These are phyloP conservation scores for Blastobotrys petasosporus DNA, from an alignment of 1,139 yeast genomes.

Conservation along the genomic window DNA sequence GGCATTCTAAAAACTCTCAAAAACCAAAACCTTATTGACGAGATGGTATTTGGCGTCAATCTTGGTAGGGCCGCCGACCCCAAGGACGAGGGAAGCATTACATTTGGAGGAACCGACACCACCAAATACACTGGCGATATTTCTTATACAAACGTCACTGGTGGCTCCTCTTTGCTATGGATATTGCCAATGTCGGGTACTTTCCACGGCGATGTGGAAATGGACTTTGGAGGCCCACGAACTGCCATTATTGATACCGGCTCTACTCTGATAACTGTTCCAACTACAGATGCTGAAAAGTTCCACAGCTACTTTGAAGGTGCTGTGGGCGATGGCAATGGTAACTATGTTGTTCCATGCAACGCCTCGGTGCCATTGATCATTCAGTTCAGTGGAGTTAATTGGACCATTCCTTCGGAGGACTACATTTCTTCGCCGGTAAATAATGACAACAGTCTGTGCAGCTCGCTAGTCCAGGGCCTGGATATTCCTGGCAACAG, in stretches of 20 bases:
- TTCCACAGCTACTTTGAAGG: slow-evolving; percentile 48
- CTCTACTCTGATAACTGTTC: slow-evolving; percentile 55
- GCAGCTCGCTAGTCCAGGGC: slow-evolving; percentile 66
- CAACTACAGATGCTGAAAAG: slow-evolving; percentile 49
- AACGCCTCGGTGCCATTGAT: slow-evolving; percentile 39
- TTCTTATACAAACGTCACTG: slow-evolving; percentile 38
- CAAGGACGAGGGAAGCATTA: slow-evolving; percentile 40
- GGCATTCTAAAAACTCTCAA: slow-evolving; percentile 39
- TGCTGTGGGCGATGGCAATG: slow-evolving; percentile 51
- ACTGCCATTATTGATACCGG: slow-evolving; percentile 59
- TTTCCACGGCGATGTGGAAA: slow-evolving; percentile 32
- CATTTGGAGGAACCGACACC: slow-evolving; percentile 41
- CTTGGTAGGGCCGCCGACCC: slow-evolving; percentile 37
- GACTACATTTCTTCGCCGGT: slow-evolving; percentile 48
- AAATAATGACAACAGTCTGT: slow-evolving; percentile 41
- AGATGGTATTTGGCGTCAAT: slow-evolving; percentile 40
- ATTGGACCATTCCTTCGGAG: slow-evolving; percentile 42
- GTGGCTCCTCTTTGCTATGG: slow-evolving; percentile 48
- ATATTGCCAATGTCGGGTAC: slow-evolving; percentile 42
- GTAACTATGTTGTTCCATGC: slow-evolving; percentile 57
- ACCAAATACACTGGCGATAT: slow-evolving; percentile 42
- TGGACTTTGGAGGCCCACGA: slow-evolving; percentile 37
- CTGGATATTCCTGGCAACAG: slow-evolving; percentile 26
- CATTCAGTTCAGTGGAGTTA: slow-evolving; percentile 40
- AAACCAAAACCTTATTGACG: slow-evolving; percentile 34